phyloP scores from a whole-genome alignment of 1,284 basidiomycete genomes.

The Phellinidium pouzarii region DNA sequence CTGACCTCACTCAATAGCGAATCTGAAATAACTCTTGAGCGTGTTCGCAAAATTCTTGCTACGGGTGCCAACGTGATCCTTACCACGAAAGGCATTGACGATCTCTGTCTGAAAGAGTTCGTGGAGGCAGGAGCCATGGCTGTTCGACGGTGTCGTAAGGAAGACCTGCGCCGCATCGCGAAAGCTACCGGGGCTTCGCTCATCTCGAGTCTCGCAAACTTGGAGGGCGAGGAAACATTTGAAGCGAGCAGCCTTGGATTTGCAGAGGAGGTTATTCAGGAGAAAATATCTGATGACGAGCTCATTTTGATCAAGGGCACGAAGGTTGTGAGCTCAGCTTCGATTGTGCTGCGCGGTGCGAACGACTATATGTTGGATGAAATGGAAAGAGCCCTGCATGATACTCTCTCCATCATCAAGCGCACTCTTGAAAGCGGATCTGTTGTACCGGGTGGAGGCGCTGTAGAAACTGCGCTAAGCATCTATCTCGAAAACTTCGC shows the following conservation, averaged over 20 bases:
- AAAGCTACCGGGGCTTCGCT: slow-evolving; percentile 95
- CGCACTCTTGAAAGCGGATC: slow-evolving; percentile 93
- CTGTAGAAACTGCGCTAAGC: slow-evolving; percentile 93
- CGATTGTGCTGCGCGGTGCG: slow-evolving; percentile 91
- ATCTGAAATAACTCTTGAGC: slow-evolving; percentile 93
- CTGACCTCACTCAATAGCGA: slow-evolving; percentile 50
- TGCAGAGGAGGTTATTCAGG: slow-evolving; percentile 96
- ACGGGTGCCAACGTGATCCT: slow-evolving; percentile 96
- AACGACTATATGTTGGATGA: slow-evolving; percentile 99
- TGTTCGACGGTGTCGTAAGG: slow-evolving; percentile 95
- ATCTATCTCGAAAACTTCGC: slow-evolving; percentile 99
- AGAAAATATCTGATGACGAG: slow-evolving; percentile 98
- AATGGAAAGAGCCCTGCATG: slow-evolving; percentile 97
- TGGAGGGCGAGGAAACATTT: slow-evolving; percentile 98
- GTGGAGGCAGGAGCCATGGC: slow-evolving; percentile 99
- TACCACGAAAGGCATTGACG: slow-evolving; percentile 99
- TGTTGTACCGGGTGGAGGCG: slow-evolving; percentile 96
- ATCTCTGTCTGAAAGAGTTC: slow-evolving; percentile 97
- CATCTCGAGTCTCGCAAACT: slow-evolving; percentile 89
- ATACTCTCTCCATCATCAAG: slow-evolving; percentile 94
- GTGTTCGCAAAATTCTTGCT: slow-evolving; percentile 93
- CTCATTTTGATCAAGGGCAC: slow-evolving; percentile 97
- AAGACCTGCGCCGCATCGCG: slow-evolving; percentile 94
- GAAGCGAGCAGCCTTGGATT: slow-evolving; percentile 85
- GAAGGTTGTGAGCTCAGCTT: slow-evolving; percentile 90